A percentile compares a stretch with the other conserved stretches of the same genome.
Evolutionary conservation across 129 eudicot genomes (phyloP).

Genomic region (Escallonia herrerae): DNA sequence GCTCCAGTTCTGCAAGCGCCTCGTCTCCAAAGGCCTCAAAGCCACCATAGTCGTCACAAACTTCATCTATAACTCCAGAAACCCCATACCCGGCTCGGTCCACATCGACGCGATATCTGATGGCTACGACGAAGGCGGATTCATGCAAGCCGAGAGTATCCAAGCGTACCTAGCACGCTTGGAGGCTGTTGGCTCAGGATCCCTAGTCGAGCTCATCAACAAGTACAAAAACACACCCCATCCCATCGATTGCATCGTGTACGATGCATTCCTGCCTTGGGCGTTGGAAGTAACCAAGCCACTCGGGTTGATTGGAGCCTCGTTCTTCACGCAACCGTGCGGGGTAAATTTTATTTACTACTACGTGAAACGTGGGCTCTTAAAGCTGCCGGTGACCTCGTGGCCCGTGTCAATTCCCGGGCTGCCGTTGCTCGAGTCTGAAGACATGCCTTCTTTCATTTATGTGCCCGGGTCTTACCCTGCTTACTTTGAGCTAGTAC

Average conservation of each 20-base stretch:
- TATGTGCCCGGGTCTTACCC: constrained; percentile 57
- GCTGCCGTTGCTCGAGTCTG: constrained; percentile 37
- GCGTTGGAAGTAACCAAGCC: constrained; percentile 52
- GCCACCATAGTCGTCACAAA: constrained; percentile 70
- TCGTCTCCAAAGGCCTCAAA: constrained; percentile 65
- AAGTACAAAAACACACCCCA: constrained; percentile 18
- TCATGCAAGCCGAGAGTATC: constrained; percentile 24
- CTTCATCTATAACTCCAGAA: constrained; percentile 41
- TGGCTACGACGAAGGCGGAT: constrained; percentile 61
- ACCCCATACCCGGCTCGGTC: constrained; percentile 26
- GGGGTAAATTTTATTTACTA: constrained; percentile 44
- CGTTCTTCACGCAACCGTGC: constrained; percentile 70
- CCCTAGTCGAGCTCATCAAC: constrained; percentile 45
- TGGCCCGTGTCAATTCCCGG: constrained; percentile 49
- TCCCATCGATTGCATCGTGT: too few relatives aligned
- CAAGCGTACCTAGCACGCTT: constrained; percentile 36
- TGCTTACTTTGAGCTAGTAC: constrained; percentile 56
- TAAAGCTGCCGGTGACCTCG: constrained; percentile 35
- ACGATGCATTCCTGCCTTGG: constrained; percentile 74
- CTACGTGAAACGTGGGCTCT: constrained; percentile 27
- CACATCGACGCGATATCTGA: constrained; percentile 52
- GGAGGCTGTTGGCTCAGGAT: constrained; percentile 32
- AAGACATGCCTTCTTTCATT: constrained; percentile 62
- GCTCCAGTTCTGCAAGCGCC: constrained; percentile 58
- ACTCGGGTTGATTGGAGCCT: constrained; percentile 31